Conservation (phyloP, 2,329 filamentous ascomycete genomes). For the Massarina eburnea region DNA sequence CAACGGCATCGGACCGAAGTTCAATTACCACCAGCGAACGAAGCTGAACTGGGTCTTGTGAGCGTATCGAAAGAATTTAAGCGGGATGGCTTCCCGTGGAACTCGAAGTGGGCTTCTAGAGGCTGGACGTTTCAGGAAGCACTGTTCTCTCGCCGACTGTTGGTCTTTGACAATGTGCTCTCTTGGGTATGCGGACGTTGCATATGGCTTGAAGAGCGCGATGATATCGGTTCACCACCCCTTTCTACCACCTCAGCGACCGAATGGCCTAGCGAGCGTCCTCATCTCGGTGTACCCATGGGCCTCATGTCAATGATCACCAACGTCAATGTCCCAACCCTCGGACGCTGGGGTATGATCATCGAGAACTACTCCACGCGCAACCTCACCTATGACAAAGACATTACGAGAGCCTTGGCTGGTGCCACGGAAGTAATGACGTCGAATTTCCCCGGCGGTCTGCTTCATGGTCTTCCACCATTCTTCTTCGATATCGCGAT, state of each 20-base stretch:
- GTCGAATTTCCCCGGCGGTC: conserved; percentile 9
- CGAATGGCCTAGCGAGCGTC: conserved; percentile 4
- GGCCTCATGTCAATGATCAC: conserved; percentile 9
- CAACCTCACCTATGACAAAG: conserved; percentile 5
- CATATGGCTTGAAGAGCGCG: neutral
- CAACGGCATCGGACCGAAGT: too few species aligned
- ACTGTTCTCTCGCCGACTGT: conserved; percentile 9
- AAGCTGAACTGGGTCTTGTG: too few species aligned
- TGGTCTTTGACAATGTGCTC: conserved; percentile 8
- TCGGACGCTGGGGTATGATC: conserved; percentile 8
- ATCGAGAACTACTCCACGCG: conserved; percentile 7
- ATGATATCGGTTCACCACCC: too few species aligned
- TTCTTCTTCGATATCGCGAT: conserved; percentile 18
- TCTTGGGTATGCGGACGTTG: conserved; percentile 10
- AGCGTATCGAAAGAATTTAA: neutral
- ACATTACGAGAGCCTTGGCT: conserved; percentile 9
- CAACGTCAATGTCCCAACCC: neutral
- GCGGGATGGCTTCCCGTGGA: conserved; percentile 1
- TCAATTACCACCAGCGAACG: too few species aligned
- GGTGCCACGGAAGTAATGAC: conserved; percentile 10
- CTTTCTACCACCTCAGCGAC: too few species aligned
- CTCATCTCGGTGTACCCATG: conserved; percentile 8
- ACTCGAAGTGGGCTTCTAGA: neutral
- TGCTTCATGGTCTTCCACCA: conserved; percentile 15
- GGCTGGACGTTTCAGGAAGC: conserved; percentile 19